A percentile compares a stretch with the other conserved stretches of the same genome.
Conservation (phyloP, 83 land plant genomes). For the Picea engelmannii region DNA sequence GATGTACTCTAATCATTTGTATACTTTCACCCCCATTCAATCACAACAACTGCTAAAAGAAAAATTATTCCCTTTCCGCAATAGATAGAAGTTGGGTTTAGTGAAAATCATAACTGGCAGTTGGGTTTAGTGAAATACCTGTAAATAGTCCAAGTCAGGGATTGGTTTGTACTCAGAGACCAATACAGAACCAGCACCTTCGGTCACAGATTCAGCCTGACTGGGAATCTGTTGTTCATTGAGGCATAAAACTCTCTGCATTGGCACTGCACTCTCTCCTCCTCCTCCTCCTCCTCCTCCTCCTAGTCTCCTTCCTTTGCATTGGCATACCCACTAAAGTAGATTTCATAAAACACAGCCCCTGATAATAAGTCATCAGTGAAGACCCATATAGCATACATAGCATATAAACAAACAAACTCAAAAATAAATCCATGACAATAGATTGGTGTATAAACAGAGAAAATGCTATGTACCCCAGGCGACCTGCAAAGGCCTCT, state of each 20-base stretch:
- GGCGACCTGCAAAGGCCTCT: neutral
- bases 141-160: constrained; percentile 80
- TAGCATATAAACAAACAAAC: constrained; percentile 1
- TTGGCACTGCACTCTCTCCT: constrained; percentile 5
- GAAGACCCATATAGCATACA: constrained; percentile 34
- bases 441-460: neutral
- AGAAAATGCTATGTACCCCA: neutral
- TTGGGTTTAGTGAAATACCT: constrained; percentile 42
- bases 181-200: constrained; percentile 45
- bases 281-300: constrained; percentile 8
- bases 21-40: neutral
- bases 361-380: constrained; percentile 68
- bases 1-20: neutral
- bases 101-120: neutral
- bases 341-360: constrained; percentile 48
- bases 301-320: constrained; percentile 12
- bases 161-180: constrained; percentile 69
- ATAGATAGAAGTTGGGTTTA: neutral
- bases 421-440: neutral
- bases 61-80: neutral
- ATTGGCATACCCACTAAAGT: constrained; percentile 52
- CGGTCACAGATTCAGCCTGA: constrained; percentile 62
- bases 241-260: constrained; percentile 42
- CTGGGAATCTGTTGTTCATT: constrained; percentile 40
- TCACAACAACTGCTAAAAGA: neutral